A percentile compares a stretch with the other conserved stretches of the same genome.
These are phyloP conservation scores for Citrus unshiu DNA, from an alignment of 345 rosid species.

Conservation along the genomic window DNA sequence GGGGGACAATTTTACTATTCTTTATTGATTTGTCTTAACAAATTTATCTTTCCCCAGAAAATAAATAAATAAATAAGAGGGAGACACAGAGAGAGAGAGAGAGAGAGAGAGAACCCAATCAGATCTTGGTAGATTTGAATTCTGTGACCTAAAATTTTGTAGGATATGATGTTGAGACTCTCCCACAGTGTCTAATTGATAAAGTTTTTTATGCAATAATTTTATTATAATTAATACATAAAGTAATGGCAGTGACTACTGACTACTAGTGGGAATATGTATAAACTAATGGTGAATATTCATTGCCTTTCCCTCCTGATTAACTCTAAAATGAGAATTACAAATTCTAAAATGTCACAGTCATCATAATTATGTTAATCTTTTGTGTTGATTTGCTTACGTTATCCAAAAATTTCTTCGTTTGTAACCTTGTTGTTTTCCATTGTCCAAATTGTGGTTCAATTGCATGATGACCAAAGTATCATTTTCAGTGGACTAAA, in stretches of 20 bases:
- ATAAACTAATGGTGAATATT: too few species aligned
- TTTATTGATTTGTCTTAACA: not conserved
- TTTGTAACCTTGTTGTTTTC: slow-evolving; percentile 4
- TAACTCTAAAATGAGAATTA: not conserved
- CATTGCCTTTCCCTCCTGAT: too few species aligned
- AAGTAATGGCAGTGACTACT: not conserved
- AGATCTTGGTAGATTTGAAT: not conserved
- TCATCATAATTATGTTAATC: slow-evolving; percentile 19
- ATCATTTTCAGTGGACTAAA: slow-evolving; percentile 7
- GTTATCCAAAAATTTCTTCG: slow-evolving; percentile 13
- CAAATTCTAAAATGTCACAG: slow-evolving; percentile 11
- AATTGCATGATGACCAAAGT: slow-evolving; percentile 3
- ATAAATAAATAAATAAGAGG: not conserved
- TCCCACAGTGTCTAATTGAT: not conserved
- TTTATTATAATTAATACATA: not conserved
- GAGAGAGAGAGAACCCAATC: not conserved
- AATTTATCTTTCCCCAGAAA: not conserved
- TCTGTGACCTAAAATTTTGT: not conserved
- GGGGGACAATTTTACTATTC: slow-evolving; percentile 12
- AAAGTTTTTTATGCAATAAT: not conserved
- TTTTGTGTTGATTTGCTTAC: slow-evolving; percentile 15
- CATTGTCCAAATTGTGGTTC: not conserved
- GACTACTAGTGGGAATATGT: not conserved
- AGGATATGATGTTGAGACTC: slow-evolving; percentile 12
- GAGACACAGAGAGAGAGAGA: not conserved